Conservation (phyloP, 2,329 filamentous ascomycete species). For the Claviceps sp. region DNA sequence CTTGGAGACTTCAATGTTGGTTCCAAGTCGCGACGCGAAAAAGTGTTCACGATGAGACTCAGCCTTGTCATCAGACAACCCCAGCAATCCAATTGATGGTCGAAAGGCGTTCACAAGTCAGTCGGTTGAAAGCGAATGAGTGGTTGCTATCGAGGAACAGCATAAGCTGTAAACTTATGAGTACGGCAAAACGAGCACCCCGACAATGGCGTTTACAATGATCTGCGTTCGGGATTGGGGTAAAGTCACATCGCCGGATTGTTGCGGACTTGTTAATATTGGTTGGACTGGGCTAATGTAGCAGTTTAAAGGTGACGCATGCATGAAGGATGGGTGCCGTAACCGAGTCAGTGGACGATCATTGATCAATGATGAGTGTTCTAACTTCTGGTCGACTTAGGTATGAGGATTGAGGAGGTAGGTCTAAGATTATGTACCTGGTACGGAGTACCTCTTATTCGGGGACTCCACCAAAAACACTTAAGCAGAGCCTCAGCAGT, state of each 20-base stretch:
- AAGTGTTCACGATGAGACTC: background rate
- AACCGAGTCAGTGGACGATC: conserved; percentile 1
- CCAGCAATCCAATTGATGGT: background rate
- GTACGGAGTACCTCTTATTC: too few species aligned
- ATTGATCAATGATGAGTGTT: background rate
- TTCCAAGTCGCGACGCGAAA: background rate
- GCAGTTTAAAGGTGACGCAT: background rate
- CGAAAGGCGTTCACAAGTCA: too few species aligned
- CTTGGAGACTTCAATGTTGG: background rate
- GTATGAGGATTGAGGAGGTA: too few species aligned
- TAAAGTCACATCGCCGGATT: background rate
- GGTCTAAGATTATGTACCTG: too few species aligned
- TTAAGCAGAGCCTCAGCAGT: too few species aligned
- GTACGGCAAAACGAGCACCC: background rate
- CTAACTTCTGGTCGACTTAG: too few species aligned
- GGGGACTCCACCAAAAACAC: too few species aligned
- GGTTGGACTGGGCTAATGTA: background rate
- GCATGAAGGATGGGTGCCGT: background rate
- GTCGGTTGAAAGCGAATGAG: too few species aligned
- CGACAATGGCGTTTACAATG: background rate
- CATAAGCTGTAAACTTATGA: too few species aligned
- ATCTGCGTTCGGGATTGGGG: background rate
- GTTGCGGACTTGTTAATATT: background rate
- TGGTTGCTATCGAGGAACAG: too few species aligned
- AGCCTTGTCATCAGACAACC: background rate